Evolutionary conservation across 805 yeast genomes (phyloP), one percentile per base, ranked within the genome.

Genomic region (Hanseniaspora mollemarum): DNA sequence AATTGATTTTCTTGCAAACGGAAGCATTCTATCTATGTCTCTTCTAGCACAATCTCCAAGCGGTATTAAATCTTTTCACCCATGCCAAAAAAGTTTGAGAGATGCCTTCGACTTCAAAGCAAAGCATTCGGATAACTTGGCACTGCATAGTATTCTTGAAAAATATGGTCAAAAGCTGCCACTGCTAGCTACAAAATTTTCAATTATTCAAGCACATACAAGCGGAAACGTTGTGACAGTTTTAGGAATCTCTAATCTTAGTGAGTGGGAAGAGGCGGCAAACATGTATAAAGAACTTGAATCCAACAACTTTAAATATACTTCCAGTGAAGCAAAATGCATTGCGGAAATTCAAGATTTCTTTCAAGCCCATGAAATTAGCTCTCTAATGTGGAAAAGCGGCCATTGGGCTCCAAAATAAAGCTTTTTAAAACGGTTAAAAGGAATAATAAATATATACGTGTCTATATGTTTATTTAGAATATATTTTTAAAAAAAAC

Each of bases 21-120:
- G 90, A 2, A 83, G 95, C 0, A 87, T 92, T 35, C 69, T 90
- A 54, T 78, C 88, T 51, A 88, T 88, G 97, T 84, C 95, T 3
- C 64, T 88, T 52, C 69, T 88, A 52, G 73, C 94, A 53, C 74
- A 82, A 0, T 79, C 72, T 22, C 68, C 72, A 31, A 81, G 95
- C 0, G 51, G 51, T 19, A 43, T 50, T 6, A 81, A 75, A 55
- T 59, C 71, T 1, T 90, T 87, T 72, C 96, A 88, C 60, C 96
- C 96, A 0, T 92, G 86, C 3, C 67, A 80, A 0, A 57, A 63
- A 15, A 74, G 63, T n/a, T 68, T 88, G 54, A 78, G 74, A 55
- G 66, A 68, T 1, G 58, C 63, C 38, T 73, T 75, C 13, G 56
- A 59, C 5, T 55, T 60, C 42, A 78, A 76, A 0, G 80, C 79